Percentiles rank a stretch among this genome's conserved stretches.
These are phyloP conservation scores for Oryza glaberrima DNA, from an alignment of 176 grass and related monocot species.

Conservation along the genomic window DNA sequence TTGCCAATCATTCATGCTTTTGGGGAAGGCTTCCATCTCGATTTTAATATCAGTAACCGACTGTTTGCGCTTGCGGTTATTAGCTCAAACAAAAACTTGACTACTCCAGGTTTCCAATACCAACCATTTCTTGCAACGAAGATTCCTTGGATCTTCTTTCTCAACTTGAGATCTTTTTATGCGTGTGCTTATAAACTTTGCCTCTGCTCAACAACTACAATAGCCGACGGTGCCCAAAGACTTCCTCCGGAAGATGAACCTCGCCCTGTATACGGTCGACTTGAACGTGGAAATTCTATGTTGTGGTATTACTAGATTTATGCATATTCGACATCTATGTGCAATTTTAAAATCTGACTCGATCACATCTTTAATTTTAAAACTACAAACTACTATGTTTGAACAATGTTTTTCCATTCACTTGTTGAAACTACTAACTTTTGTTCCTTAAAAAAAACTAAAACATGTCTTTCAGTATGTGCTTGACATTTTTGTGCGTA, in stretches of 20 bases:
- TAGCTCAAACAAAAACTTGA: not conserved
- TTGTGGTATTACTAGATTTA: not conserved
- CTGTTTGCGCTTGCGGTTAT: not conserved
- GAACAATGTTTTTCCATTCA: too few species aligned
- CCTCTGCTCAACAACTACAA: not conserved
- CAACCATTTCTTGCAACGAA: not conserved
- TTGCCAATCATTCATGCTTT: constrained; percentile 4
- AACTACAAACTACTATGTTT: not conserved
- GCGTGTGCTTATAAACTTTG: not conserved
- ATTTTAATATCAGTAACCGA: not conserved
- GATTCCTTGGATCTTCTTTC: constrained; percentile 7
- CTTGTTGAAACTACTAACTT: too few species aligned
- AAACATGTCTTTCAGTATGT: too few species aligned
- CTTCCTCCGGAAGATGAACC: not conserved
- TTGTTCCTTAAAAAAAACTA: too few species aligned
- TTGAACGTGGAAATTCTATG: not conserved
- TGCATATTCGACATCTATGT: not conserved
- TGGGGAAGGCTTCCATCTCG: not conserved
- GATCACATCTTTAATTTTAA: not conserved
- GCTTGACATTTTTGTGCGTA: too few species aligned
- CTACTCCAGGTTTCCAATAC: not conserved
- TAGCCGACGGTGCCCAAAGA: not conserved
- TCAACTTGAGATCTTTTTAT: not conserved
- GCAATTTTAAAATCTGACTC: not conserved
- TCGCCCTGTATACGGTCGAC: not conserved